Conservation (phyloP, 805 yeast species). For the Spathaspora sp. region DNA sequence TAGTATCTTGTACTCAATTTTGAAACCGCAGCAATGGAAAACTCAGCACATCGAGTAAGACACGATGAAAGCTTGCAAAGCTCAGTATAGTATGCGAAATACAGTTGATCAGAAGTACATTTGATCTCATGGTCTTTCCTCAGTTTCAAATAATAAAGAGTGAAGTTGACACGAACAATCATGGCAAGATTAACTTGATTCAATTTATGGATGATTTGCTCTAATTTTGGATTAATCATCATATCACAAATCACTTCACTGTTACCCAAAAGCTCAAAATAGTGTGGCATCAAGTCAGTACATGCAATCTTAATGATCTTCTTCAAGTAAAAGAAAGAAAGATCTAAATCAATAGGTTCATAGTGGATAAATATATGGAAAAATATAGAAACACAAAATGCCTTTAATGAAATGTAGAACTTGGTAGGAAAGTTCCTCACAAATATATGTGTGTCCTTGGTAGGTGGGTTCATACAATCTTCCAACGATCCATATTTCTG, state of each 20-base stretch:
- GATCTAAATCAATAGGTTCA: conserved; percentile 24
- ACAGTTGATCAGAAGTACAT: conserved; percentile 12
- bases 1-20: conserved; percentile 35
- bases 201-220: conserved; percentile 26
- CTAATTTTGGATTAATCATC: conserved; percentile 33
- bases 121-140: conserved; percentile 18
- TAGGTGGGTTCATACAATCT: conserved; percentile 14
- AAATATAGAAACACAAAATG: conserved; percentile 36
- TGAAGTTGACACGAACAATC: conserved; percentile 26
- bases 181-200: conserved; percentile 27
- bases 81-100: conserved; percentile 13
- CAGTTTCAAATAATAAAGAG: conserved; percentile 20
- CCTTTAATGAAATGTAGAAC: conserved; percentile 22
- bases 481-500: conserved; percentile 25
- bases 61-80: conserved; percentile 20
- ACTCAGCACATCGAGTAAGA: conserved; percentile 24
- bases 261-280: conserved; percentile 28
- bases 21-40: conserved; percentile 30
- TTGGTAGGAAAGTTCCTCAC: conserved; percentile 19
- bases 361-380: conserved; percentile 43
- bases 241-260: conserved; percentile 33
- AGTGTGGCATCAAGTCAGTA: conserved; percentile 32
- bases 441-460: conserved; percentile 8
- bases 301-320: conserved; percentile 27
- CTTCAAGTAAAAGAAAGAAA: conserved; percentile 35